Evolutionary conservation across 2,329 filamentous ascomycete species (phyloP).

Genomic region (Colletotrichum aenigma): DNA sequence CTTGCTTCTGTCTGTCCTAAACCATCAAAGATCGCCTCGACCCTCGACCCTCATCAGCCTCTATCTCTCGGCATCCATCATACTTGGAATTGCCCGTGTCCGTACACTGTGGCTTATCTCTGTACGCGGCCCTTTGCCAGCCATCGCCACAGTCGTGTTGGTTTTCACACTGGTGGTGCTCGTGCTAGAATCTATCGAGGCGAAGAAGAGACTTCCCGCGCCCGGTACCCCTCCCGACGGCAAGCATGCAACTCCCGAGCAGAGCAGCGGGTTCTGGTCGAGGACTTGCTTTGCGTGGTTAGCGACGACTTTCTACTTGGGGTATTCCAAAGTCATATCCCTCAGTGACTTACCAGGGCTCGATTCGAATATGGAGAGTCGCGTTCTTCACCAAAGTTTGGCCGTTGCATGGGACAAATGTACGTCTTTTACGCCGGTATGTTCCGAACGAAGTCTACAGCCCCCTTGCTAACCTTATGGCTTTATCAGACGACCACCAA

Average conservation of each 20-base stretch:
- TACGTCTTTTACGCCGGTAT: background rate
- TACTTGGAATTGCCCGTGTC: conserved; percentile 18
- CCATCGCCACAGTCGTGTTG: background rate
- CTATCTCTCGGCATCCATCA: conserved; percentile 21
- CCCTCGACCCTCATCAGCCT: conserved; percentile 28
- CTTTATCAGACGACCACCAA: conserved; percentile 19
- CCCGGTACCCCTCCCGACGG: background rate
- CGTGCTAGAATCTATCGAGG: background rate
- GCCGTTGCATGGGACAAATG: conserved; percentile 20
- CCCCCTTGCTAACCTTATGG: too few relatives aligned
- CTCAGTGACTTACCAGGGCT: background rate
- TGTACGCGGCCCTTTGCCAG: background rate
- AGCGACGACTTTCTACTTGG: background rate
- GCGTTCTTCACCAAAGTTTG: background rate
- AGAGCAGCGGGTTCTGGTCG: background rate
- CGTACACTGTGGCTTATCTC: background rate
- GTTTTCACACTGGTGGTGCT: background rate
- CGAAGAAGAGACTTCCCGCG: background rate
- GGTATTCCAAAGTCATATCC: background rate
- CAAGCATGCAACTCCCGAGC: background rate
- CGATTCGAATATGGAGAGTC: background rate
- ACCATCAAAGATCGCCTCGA: conserved; percentile 24
- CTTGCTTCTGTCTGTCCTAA: conserved; percentile 21
- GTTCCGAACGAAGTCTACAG: too few relatives aligned
- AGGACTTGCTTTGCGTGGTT: conserved; percentile 12